Conservation (phyloP, 2,329 filamentous ascomycete genomes). For the Colletotrichum tabaci region DNA sequence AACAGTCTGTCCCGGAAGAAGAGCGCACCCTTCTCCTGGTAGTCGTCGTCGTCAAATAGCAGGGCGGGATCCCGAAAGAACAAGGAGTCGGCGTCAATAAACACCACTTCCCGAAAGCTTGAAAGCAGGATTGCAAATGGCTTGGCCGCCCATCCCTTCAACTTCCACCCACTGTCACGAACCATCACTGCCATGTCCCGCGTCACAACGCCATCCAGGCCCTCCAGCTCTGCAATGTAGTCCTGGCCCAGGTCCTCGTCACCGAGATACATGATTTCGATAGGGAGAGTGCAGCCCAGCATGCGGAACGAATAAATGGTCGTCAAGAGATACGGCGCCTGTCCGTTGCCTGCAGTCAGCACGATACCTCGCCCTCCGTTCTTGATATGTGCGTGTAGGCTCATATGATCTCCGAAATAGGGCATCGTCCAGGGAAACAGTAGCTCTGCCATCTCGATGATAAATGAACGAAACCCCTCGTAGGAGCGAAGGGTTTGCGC, state of each 20-base stretch:
- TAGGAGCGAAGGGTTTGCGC: constrained; percentile 6
- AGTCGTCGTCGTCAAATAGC: constrained; percentile 2
- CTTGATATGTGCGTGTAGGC: neutral
- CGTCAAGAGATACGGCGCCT: constrained; percentile 11
- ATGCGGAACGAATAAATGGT: neutral
- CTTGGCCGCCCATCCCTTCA: neutral
- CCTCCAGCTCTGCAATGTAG: neutral
- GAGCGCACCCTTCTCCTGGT: neutral
- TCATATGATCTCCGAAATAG: constrained; percentile 6
- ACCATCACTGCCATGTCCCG: constrained; percentile 10
- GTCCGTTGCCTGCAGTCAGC: neutral
- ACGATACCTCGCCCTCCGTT: constrained; percentile 11
- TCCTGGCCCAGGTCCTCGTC: constrained; percentile 7
- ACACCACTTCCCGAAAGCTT: neutral
- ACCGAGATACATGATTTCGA: constrained; percentile 18
- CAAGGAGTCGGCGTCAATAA: constrained; percentile 10
- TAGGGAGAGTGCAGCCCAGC: constrained; percentile 1
- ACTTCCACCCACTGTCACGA: neutral
- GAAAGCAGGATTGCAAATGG: constrained; percentile 6
- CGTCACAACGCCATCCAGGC: neutral
- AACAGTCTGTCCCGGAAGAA: constrained; percentile 6
- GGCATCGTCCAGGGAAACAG: constrained; percentile 14
- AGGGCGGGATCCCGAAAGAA: neutral
- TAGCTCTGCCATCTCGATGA: neutral
- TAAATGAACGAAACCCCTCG: neutral